Evolutionary conservation across 2,329 filamentous ascomycete genomes (phyloP).

Genomic region (Pleoardoris graminearum): DNA sequence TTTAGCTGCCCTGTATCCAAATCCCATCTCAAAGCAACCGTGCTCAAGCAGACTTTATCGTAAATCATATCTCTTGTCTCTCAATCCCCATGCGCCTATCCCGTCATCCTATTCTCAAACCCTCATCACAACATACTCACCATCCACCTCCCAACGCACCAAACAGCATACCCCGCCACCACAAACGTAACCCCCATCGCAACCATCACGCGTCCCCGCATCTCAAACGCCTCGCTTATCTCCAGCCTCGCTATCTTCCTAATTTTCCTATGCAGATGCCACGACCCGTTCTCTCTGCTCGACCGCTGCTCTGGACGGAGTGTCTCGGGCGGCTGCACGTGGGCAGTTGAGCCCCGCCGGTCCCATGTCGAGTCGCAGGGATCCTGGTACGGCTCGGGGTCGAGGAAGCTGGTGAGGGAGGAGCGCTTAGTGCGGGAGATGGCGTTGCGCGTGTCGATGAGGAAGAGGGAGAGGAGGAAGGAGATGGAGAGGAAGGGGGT

Average conservation of each 20-base stretch:
- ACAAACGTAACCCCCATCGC: conserved; percentile 48
- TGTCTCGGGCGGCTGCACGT: conserved; percentile 29
- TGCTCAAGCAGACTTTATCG: too few species aligned
- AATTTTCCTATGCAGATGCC: conserved; percentile 49
- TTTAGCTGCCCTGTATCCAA: too few species aligned
- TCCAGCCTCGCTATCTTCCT: conserved; percentile 65
- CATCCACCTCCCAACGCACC: conserved; percentile 29
- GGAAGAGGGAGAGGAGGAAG: conserved; percentile 14
- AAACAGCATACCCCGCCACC: conserved; percentile 19
- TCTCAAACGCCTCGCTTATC: conserved; percentile 64
- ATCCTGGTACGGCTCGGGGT: conserved; percentile 52
- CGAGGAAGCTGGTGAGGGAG: conserved; percentile 34
- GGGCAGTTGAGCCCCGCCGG: conserved; percentile 14
- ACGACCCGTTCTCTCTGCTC: conserved; percentile 28
- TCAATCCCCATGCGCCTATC: too few species aligned
- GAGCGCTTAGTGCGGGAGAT: conserved; percentile 18
- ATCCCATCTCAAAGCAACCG: too few species aligned
- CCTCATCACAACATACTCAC: neutral
- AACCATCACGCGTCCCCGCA: conserved; percentile 59
- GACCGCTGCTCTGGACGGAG: conserved; percentile 16
- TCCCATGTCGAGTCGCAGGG: conserved; percentile 33
- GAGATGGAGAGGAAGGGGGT: conserved; percentile 21
- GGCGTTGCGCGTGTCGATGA: conserved; percentile 6
- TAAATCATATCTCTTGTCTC: too few species aligned
- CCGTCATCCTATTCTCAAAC: too few species aligned